Base-by-base conservation (phyloP, 169 alveolate species). In the Eimeria acervulina region DNA sequence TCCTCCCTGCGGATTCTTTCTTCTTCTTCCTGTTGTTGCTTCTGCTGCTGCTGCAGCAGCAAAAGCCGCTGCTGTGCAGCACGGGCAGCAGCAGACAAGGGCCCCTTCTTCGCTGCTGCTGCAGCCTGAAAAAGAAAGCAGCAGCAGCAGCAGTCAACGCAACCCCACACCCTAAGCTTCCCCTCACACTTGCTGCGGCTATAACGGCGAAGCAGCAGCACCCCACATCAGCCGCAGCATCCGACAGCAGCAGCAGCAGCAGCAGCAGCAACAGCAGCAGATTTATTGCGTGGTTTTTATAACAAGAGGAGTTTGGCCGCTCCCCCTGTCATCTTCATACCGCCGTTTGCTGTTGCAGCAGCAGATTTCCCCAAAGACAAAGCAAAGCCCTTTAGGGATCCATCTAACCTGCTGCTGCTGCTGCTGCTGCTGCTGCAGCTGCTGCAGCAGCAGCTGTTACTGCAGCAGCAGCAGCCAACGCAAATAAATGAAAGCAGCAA, bases 41-140 rank as follows among this genome's bases (percentile, higher is more conserved):
- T 76, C 92, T 95, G 93, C 80, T 90, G 95, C 70, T 87, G 95
- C 42, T 72, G 66, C 80, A 95, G 81, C 66, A 87, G 47, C 42
- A 40, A 95, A 28, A 95, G 95, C 23, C 96, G 96, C 78, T 95
- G 93, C 95, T 88, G 95, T n/a, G 96, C 96, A 10, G 95, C 95
- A 2, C 95, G 80, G 40, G 85, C 96, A 28, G 95, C 95, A 12
- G 96, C 96, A 33, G 68, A 33, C 68, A 95, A 38, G 59, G 96
- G 95, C 23, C 70, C 94, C 63, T 66, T 66, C 89, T 94, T 94
- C 42, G 91, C 51, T 21, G 74, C 51, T 21, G 74, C 72, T 81
- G 91, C 74, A 17, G 91, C 91, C 91, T 78, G 55, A 28, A 28
- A 72, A 72, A 8, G n/a, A n/a, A 47, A 15, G 15, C 83, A 72